phyloP scores from a whole-genome alignment of 345 rosid genomes.

The Eucalyptus curtisii region DNA sequence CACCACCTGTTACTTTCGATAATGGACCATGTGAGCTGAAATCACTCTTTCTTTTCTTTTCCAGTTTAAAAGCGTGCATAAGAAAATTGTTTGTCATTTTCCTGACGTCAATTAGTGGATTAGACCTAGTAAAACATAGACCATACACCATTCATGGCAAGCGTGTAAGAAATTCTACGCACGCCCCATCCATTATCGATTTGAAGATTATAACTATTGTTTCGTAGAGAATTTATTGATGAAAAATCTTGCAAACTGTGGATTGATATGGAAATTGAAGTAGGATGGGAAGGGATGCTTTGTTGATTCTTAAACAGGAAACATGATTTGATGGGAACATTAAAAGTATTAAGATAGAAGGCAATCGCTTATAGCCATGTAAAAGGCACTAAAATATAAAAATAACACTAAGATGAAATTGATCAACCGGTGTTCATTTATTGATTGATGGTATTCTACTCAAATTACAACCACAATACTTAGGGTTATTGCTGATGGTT shows the following conservation, averaged over 20 bases:
- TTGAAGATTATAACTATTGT: neutral
- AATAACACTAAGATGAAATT: neutral
- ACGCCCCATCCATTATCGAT: neutral
- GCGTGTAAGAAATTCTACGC: neutral
- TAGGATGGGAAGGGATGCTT: neutral
- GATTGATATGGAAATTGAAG: neutral
- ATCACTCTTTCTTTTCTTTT: neutral
- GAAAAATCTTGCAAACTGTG: neutral
- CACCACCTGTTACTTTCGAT: neutral
- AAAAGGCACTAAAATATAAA: neutral
- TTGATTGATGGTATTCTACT: neutral
- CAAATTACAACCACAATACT: neutral
- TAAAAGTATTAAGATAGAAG: neutral
- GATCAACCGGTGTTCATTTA: neutral
- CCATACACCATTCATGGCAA: neutral
- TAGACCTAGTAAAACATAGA: neutral
- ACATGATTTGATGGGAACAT: neutral
- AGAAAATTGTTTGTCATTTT: neutral
- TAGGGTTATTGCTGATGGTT: neutral
- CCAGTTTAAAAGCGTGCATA: neutral
- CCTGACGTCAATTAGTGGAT: neutral
- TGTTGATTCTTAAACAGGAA: neutral
- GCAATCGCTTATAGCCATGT: neutral
- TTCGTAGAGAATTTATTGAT: neutral
- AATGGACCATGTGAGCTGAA: neutral